Percentiles rank a stretch among this genome's conserved stretches.
These are phyloP conservation scores for Chrysanthemum seticuspe DNA, from an alignment of 129 eudicot species.

Conservation along the genomic window DNA sequence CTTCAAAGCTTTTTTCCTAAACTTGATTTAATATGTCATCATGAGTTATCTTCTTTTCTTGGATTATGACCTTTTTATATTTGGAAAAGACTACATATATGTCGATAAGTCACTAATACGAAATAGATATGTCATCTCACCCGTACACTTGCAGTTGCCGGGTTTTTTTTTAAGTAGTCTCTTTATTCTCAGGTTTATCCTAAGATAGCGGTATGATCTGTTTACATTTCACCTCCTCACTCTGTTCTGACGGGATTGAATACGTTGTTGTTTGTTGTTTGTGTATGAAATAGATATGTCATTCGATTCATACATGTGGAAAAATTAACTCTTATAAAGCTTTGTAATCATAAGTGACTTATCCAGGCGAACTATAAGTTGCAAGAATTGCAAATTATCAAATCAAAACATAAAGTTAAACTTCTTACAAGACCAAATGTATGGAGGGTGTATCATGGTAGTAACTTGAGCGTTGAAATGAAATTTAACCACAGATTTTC, in stretches of 20 bases:
- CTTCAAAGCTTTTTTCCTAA: slow-evolving; percentile 13
- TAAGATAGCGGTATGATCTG: too few species aligned
- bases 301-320: neutral
- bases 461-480: neutral
- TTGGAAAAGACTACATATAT: slow-evolving; percentile 4
- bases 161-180: too few species aligned
- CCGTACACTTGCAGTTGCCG: too few species aligned
- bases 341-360: neutral
- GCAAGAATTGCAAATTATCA: neutral
- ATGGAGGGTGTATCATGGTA: neutral
- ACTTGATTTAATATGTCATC: slow-evolving; percentile 24
- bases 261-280: too few species aligned
- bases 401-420: too few species aligned
- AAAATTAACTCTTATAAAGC: neutral
- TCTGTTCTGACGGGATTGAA: too few species aligned
- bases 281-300: neutral
- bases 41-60: slow-evolving; percentile 23
- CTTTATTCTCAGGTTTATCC: too few species aligned
- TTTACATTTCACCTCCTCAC: too few species aligned
- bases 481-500: slow-evolving; percentile 13
- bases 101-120: slow-evolving; percentile 7
- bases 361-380: neutral
- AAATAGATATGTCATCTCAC: neutral
- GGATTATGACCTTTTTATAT: slow-evolving; percentile 14
- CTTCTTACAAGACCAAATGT: too few species aligned